These are phyloP conservation scores for Kodamaea restingae DNA, from an alignment of 805 yeast species.

Conservation along the genomic window DNA sequence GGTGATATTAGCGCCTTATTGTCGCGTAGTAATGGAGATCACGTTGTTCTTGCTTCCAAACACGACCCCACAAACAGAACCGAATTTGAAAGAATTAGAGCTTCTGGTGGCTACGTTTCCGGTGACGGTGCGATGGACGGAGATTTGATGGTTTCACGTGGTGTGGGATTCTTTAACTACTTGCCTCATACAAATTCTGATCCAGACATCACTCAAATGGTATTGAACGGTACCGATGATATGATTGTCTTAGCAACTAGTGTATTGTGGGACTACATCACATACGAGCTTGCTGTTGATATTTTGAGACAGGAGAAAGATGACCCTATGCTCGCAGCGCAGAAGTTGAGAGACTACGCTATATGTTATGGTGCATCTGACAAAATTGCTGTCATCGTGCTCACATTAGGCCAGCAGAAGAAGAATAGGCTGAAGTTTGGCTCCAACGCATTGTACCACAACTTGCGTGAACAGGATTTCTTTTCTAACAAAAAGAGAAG, in stretches of 20 bases:
- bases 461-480: slow-evolving; percentile 35
- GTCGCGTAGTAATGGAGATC: slow-evolving; percentile 78
- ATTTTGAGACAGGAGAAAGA: slow-evolving; percentile 75
- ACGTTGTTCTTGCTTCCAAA: slow-evolving; percentile 61
- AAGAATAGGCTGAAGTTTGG: slow-evolving; percentile 23
- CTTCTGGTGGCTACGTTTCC: slow-evolving; percentile 86
- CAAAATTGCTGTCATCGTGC: slow-evolving; percentile 74
- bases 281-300: slow-evolving; percentile 85
- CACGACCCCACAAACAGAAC: slow-evolving; percentile 79
- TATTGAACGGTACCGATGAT: slow-evolving; percentile 68
- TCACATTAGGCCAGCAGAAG: slow-evolving; percentile 58
- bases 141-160: slow-evolving; percentile 76
- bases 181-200: slow-evolving; percentile 87
- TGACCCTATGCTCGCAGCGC: slow-evolving; percentile 89
- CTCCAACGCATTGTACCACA: slow-evolving; percentile 28
- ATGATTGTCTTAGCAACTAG: slow-evolving; percentile 79
- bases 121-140: slow-evolving; percentile 85
- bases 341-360: slow-evolving; percentile 89
- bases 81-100: slow-evolving; percentile 83
- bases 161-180: slow-evolving; percentile 83
- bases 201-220: slow-evolving; percentile 67
- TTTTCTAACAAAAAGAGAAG: slow-evolving; percentile 37
- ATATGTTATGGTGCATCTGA: slow-evolving; percentile 85
- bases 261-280: slow-evolving; percentile 79
- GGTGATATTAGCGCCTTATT: slow-evolving; percentile 87